Evolutionary conservation across 345 rosid genomes (phyloP), one percentile per base, ranked within the genome.

Genomic region (Firmiana major): DNA sequence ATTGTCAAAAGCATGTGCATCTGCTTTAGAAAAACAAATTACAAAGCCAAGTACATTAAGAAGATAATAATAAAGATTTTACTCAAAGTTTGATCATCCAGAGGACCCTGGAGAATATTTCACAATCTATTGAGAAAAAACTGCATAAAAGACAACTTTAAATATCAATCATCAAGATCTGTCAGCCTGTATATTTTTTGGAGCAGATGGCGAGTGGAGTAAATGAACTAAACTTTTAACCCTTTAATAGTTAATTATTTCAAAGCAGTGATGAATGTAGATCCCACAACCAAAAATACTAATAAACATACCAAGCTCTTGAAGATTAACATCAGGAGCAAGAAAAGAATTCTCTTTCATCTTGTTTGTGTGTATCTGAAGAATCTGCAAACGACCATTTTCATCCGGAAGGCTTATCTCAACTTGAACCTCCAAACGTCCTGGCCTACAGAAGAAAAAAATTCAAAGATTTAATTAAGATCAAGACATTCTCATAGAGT

Each of bases 381-480:
- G 94, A 80, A 97, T 97, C 84, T 94, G 99, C 74, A 94, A 71
- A 31, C 98, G 99, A 9, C 99, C 99, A 79, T 87, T 86, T 89
- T 97, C 99, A 88, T 97, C 97, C 22, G 97, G 99, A 88, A 97
- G 99, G 86, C 97, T 92, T 83, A 97, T 97, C 92, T 97, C 98
- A 79, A 97, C 91, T 86, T 97, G 99, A 83, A 94, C 99, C 85
- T 97, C 99, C 85, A 97, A 82, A 71, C 99, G 89, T 84, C 98
- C 99, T 60, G 98, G 98, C 84, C 99, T 94, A 79, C 65, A 84
- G 54, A 77, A 62, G 77, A 40, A 42, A 79, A 65, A 68, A n/a
- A 42, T 78, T 34, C 53, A 76, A 55, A 49, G 17, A 69, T 67
- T 43, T 19, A 71, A 71, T 34, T 19, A 51, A 51, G 46, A 53